These are phyloP conservation scores for Ceriops decandra DNA, from an alignment of 345 rosid genomes.

Conservation along the genomic window DNA sequence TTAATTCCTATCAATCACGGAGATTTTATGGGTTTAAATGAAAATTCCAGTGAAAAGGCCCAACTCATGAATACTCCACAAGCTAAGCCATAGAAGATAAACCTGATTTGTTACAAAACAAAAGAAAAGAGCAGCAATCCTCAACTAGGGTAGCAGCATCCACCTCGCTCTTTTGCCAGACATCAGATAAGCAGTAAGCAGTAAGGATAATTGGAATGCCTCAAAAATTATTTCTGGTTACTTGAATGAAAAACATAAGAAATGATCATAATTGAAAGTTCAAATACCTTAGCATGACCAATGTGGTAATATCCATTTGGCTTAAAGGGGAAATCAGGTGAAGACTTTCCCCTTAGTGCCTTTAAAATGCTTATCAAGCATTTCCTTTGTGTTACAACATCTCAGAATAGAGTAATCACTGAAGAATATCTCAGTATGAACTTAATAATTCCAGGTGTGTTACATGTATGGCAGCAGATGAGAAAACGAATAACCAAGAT, in stretches of 20 bases:
- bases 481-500: not conserved
- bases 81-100: too few species aligned
- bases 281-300: constrained; percentile 88
- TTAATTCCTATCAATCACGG: too few species aligned
- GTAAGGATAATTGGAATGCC: not conserved
- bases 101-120: too few species aligned
- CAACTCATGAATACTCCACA: too few species aligned
- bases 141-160: constrained; percentile 82
- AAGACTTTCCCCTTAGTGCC: constrained; percentile 60
- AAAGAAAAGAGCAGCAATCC: constrained; percentile 8
- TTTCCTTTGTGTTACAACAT: constrained; percentile 74
- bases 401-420: constrained; percentile 69
- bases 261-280: not conserved
- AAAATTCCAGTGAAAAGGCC: too few species aligned
- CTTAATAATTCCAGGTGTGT: constrained; percentile 31
- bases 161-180: constrained; percentile 85
- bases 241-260: not conserved
- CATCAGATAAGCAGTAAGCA: too few species aligned
- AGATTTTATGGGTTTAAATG: too few species aligned
- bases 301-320: constrained; percentile 98
- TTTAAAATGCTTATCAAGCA: constrained; percentile 68
- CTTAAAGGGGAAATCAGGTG: constrained; percentile 51
- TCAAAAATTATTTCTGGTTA: not conserved
- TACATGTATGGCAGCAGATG: not conserved
- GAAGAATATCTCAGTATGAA: constrained; percentile 80